A percentile compares a stretch with the other conserved stretches of the same genome.
These are phyloP conservation scores for Scedosporium apiospermum DNA, from an alignment of 2,329 filamentous ascomycete species.

Conservation along the genomic window DNA sequence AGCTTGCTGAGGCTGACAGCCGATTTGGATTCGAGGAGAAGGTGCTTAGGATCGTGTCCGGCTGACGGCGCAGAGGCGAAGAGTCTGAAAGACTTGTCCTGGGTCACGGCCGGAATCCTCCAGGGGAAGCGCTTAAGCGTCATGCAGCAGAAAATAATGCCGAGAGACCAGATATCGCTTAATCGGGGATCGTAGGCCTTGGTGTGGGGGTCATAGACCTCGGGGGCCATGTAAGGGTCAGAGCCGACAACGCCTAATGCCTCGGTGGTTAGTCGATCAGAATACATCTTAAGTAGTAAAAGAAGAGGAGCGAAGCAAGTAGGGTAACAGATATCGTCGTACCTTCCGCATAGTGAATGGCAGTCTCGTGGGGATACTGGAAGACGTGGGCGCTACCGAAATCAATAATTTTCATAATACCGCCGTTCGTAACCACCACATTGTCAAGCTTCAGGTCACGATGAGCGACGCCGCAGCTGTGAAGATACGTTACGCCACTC, in stretches of 20 bases:
- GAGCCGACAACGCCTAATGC: constrained; percentile 58
- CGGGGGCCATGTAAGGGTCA: constrained; percentile 91
- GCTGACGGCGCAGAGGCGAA: constrained; percentile 81
- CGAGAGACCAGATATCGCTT: constrained; percentile 94
- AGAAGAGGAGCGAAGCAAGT: constrained; percentile 8
- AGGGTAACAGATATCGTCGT: constrained; percentile 21
- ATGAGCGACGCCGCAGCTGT: constrained; percentile 90
- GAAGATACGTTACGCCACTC: constrained; percentile 87
- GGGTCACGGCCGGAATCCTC: constrained; percentile 80
- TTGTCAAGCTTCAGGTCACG: constrained; percentile 95
- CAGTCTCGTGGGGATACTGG: constrained; percentile 91
- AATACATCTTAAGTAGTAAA: neutral
- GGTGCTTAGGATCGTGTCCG: constrained; percentile 50
- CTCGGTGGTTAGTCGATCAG: constrained; percentile 9
- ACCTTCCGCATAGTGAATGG: constrained; percentile 74
- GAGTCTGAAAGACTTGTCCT: constrained; percentile 86
- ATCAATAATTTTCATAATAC: constrained; percentile 99
- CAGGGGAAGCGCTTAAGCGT: constrained; percentile 88
- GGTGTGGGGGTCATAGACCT: constrained; percentile 72
- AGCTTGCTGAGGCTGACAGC: constrained; percentile 26
- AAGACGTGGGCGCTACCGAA: constrained; percentile 97
- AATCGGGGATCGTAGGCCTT: constrained; percentile 89
- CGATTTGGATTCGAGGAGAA: constrained; percentile 36
- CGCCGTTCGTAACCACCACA: constrained; percentile 89
- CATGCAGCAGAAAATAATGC: constrained; percentile 99